phyloP scores from a whole-genome alignment of 2,329 filamentous ascomycete genomes.

The Fonsecaea multimorphosa region DNA sequence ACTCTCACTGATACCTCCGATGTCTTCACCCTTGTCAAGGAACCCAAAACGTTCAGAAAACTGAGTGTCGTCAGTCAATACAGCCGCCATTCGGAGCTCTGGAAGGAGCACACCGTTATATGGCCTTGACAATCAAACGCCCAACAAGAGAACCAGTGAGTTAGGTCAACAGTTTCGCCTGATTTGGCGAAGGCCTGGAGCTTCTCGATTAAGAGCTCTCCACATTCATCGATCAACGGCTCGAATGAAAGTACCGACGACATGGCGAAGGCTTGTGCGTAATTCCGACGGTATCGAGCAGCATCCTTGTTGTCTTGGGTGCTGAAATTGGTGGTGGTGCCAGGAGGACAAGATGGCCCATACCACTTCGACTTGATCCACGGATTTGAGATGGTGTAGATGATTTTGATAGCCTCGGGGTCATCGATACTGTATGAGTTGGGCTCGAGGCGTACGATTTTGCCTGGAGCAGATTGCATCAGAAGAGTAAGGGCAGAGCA shows the following conservation, averaged over 20 bases:
- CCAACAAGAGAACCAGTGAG: slow-evolving; percentile 51
- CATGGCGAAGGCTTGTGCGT: slow-evolving; percentile 69
- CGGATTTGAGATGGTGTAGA: slow-evolving; percentile 6
- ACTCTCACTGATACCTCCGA: slow-evolving; percentile 46
- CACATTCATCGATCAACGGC: slow-evolving; percentile 77
- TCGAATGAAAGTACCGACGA: slow-evolving; percentile 51
- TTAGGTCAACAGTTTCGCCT: slow-evolving; percentile 39
- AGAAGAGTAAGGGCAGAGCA: neutral
- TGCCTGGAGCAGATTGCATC: neutral
- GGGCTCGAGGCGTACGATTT: slow-evolving; percentile 5
- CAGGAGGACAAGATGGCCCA: neutral
- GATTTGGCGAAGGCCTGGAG: slow-evolving; percentile 43
- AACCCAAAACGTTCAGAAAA: slow-evolving; percentile 47
- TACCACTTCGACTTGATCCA: slow-evolving; percentile 5
- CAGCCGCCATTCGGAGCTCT: neutral
- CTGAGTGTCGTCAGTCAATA: slow-evolving; percentile 8
- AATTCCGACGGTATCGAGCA: slow-evolving; percentile 61
- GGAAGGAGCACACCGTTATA: slow-evolving; percentile 37
- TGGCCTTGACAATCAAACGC: slow-evolving; percentile 46
- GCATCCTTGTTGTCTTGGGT: slow-evolving; percentile 10
- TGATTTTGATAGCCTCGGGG: slow-evolving; percentile 7
- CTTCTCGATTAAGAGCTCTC: slow-evolving; percentile 48
- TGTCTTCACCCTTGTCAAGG: slow-evolving; percentile 43
- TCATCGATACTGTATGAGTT: slow-evolving; percentile 1
- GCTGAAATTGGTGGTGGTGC: slow-evolving; percentile 7